Conservation (phyloP, 2,329 filamentous ascomycete species). For the Fusarium pseudoanthophilum region DNA sequence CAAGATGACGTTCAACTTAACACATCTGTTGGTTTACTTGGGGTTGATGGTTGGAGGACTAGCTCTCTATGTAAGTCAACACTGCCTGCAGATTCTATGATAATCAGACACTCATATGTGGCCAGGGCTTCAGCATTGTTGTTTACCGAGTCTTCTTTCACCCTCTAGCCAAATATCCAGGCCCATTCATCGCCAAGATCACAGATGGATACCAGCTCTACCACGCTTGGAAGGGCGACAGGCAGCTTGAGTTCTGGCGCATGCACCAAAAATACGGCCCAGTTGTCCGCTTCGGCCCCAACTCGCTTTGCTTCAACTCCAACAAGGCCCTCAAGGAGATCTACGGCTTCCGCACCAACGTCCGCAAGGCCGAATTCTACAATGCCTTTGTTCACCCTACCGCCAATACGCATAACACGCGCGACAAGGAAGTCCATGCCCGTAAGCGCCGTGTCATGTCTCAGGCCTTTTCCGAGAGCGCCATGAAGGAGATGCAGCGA, state of each 20-base stretch:
- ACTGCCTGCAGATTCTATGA: not conserved
- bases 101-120: conserved; percentile 1
- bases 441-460: conserved; percentile 77
- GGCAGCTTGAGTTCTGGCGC: conserved; percentile 77
- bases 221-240: conserved; percentile 78
- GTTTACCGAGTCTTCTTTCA: conserved; percentile 72
- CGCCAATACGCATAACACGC: conserved; percentile 77
- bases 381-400: conserved; percentile 77
- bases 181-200: conserved; percentile 70
- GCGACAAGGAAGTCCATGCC: conserved; percentile 75
- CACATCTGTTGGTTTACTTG: conserved; percentile 55
- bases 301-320: conserved; percentile 81
- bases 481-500: conserved; percentile 74
- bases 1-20: conserved; percentile 45
- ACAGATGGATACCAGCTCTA: conserved; percentile 75
- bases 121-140: conserved; percentile 54
- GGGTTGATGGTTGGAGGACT: conserved; percentile 51
- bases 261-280: conserved; percentile 78
- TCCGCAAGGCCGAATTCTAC: conserved; percentile 78
- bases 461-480: conserved; percentile 76
- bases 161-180: conserved; percentile 72
- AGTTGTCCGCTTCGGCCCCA: conserved; percentile 82
- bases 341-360: conserved; percentile 71
- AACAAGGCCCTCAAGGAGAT: conserved; percentile 73
- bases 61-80: conserved; percentile 55